phyloP scores from a whole-genome alignment of 352 stramenopile genomes.

The Saprolegnia parasitica region DNA sequence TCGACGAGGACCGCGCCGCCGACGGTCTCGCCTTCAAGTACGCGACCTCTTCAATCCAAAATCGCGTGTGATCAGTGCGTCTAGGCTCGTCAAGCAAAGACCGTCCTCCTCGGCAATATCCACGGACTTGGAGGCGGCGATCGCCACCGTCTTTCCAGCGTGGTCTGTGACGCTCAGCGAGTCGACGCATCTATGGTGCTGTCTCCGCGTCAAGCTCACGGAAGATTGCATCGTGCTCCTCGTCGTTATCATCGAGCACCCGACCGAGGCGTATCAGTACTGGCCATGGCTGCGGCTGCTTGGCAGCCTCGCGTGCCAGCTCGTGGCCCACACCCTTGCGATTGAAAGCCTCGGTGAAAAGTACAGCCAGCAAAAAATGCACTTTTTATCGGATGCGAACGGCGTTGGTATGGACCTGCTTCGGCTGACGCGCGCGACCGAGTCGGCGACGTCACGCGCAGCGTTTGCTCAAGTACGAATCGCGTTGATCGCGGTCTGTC shows the following conservation, averaged over 20 bases:
- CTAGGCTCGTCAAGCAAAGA: conserved; percentile 3
- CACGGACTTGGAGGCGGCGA: background rate
- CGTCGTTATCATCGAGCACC: background rate
- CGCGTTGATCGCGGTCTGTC: background rate
- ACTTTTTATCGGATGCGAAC: conserved; percentile 2
- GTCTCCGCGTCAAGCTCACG: background rate
- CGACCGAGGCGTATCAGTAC: background rate
- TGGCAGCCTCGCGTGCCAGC: background rate
- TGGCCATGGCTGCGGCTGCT: background rate
- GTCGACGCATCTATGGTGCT: background rate
- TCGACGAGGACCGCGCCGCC: background rate
- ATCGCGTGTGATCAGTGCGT: background rate
- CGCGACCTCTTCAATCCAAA: background rate
- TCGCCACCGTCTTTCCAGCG: background rate
- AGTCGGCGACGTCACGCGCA: background rate
- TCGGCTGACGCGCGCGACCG: background rate
- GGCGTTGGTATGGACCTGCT: conserved; percentile 5
- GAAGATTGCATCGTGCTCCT: background rate
- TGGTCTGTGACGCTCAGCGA: background rate
- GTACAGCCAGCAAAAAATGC: conserved; percentile 3
- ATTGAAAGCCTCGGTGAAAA: background rate
- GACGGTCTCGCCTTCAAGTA: conserved; percentile 6
- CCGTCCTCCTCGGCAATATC: background rate
- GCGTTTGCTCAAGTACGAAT: conserved; percentile 3
- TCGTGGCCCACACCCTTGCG: background rate